Base-by-base conservation (phyloP, 805 yeast genomes). In the Candida xyloterini region DNA sequence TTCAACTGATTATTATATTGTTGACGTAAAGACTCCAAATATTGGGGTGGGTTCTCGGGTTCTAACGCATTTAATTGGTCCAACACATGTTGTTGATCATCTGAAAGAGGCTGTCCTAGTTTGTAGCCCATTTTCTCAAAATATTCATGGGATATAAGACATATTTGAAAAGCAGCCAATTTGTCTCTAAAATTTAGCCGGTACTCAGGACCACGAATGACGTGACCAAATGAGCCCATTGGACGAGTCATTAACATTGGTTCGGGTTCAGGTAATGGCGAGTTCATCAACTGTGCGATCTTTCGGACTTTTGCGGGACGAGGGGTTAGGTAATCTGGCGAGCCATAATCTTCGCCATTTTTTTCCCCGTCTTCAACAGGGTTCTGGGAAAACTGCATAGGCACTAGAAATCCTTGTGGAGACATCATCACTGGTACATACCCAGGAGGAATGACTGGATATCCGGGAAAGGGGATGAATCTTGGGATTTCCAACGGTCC, bases 401-500 rank as follows among this genome's bases (percentile, higher is more conserved):
- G 63, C 21, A 53, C 51, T 16, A 58, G 30, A 15, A 44, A 45
- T 2, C 63, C 63, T 28, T 53, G 51, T 0, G 63, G 63, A 9
- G 63, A 51, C 62, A 58, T 56, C 51, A 58, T 43, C 32, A 58
- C 48, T 4, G 62, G 63, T 13, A 56, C 44, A 33, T 48, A 58
- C 1, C 63, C 63, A n/a, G 46, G 37, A 0, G 59, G 60, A 9
- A 58, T 48, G 7, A 50, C 40, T 2, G 60, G 58, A 22, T 47
- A 40, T 3, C 53, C 58, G 8, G 58, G 57, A 14, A 53, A 38
- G 3, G 47, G 50, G 8, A 52, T 40, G 34, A 45, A 48, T 10
- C 48, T 35, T 5, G 60, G 56, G 13, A 45, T 33, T 38, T 40
- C 47, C 21, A 35, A 31, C 1, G 38, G 40, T 18, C 31, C 38